Percentiles rank a stretch among this genome's conserved stretches.
phyloP scores from a whole-genome alignment of 495 filamentous ascomycete species.

The Aspergillus avenaceus region DNA sequence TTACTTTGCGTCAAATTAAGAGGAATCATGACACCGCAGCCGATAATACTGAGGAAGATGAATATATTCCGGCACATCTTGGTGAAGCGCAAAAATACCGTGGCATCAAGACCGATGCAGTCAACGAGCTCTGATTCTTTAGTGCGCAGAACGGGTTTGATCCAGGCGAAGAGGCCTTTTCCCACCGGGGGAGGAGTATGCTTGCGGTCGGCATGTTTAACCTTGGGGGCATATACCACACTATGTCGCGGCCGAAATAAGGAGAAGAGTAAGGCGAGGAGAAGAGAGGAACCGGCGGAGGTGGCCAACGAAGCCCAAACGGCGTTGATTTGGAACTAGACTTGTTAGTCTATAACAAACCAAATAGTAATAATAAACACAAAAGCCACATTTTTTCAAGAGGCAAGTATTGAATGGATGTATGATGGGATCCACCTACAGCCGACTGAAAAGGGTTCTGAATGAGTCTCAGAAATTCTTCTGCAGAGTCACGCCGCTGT shows the following conservation, averaged over 20 bases:
- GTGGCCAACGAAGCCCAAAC: constrained; percentile 78
- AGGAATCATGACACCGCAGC: constrained; percentile 77
- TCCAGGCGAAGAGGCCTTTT: constrained; percentile 82
- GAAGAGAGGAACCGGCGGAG: constrained; percentile 67
- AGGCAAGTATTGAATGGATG: not conserved
- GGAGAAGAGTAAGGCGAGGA: constrained; percentile 78
- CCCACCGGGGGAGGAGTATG: constrained; percentile 89
- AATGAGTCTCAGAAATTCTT: constrained; percentile 44
- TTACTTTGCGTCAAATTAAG: constrained; percentile 62
- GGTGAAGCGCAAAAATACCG: constrained; percentile 82
- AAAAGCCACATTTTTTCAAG: no score
- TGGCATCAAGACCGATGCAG: constrained; percentile 83
- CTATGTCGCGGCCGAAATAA: constrained; percentile 85
- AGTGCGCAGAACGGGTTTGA: constrained; percentile 68
- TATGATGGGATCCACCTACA: constrained; percentile 24
- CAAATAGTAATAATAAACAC: no score
- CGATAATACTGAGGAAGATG: constrained; percentile 64
- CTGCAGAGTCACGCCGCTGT: constrained; percentile 18
- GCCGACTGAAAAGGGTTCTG: constrained; percentile 43
- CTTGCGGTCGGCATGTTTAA: constrained; percentile 88
- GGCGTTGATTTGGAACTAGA: constrained; percentile 56
- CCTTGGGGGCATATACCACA: constrained; percentile 88
- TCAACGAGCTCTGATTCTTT: constrained; percentile 72
- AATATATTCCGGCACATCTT: constrained; percentile 93
- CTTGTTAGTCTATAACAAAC: constrained; percentile 8